A percentile compares a stretch with the other conserved stretches of the same genome.
These are phyloP conservation scores for Eremothecium sinecaudum DNA, from an alignment of 1,139 yeast genomes.

Conservation along the genomic window DNA sequence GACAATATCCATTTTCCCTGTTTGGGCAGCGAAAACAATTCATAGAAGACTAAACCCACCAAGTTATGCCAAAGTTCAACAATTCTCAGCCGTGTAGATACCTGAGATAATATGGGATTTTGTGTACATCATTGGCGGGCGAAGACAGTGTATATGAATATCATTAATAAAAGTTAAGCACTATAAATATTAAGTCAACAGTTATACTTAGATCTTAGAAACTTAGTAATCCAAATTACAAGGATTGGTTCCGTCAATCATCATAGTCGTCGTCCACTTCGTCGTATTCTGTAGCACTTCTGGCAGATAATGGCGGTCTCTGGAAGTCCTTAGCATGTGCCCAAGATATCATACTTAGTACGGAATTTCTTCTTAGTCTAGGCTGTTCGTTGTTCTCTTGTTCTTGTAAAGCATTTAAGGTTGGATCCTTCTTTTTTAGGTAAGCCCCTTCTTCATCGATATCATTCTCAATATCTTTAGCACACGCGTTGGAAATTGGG, in stretches of 20 bases:
- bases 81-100: slow-evolving; percentile 24
- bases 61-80: slow-evolving; percentile 95
- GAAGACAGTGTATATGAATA: no score
- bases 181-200: no score
- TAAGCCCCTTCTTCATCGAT: background rate
- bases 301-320: slow-evolving; percentile 35
- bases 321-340: slow-evolving; percentile 91
- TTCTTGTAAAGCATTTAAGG: slow-evolving; percentile 12
- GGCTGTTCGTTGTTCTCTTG: slow-evolving; percentile 11
- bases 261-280: slow-evolving; percentile 5
- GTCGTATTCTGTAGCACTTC: slow-evolving; percentile 2
- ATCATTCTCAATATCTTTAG: slow-evolving; percentile 1
- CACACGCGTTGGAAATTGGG: slow-evolving; percentile 23
- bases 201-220: no score
- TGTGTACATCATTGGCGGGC: no score
- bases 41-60: slow-evolving; percentile 81
- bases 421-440: slow-evolving; percentile 6
- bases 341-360: slow-evolving; percentile 45
- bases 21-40: slow-evolving; percentile 73
- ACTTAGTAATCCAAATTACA: slow-evolving; percentile 1
- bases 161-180: no score
- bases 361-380: slow-evolving; percentile 27
- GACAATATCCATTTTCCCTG: slow-evolving; percentile 71
- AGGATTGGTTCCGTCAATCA: background rate
- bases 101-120: no score